A percentile compares a stretch with the other conserved stretches of the same genome.
Conservation (phyloP, 768 basidiomycete species). For the Saitozyma sp. region DNA sequence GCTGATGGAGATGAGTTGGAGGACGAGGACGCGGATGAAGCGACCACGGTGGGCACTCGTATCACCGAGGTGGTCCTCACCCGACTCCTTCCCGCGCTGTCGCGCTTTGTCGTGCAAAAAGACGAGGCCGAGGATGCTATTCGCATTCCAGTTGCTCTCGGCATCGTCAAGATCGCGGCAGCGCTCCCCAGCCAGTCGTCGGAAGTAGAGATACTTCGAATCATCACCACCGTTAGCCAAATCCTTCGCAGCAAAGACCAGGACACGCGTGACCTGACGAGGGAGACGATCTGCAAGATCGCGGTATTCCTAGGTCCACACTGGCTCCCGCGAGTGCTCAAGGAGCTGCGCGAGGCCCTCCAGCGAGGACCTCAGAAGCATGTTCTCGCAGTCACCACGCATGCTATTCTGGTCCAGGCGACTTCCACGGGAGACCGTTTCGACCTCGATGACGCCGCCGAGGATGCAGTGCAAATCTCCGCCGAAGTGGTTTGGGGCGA, state of each 20-base stretch:
- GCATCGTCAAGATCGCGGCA: slow-evolving; percentile 78
- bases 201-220: slow-evolving; percentile 68
- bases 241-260: slow-evolving; percentile 89
- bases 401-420: slow-evolving; percentile 77
- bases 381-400: slow-evolving; percentile 78
- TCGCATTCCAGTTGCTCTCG: slow-evolving; percentile 83
- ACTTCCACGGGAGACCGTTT: slow-evolving; percentile 63
- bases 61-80: slow-evolving; percentile 75
- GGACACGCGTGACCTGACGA: slow-evolving; percentile 81
- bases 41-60: slow-evolving; percentile 2
- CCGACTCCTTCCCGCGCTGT: slow-evolving; percentile 74
- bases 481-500: slow-evolving; percentile 92
- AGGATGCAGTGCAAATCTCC: slow-evolving; percentile 75
- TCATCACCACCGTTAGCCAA: slow-evolving; percentile 83
- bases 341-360: slow-evolving; percentile 80
- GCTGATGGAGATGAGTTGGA: slow-evolving; percentile 25
- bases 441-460: slow-evolving; percentile 72
- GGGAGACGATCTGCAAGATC: slow-evolving; percentile 80
- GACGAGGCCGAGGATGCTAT: slow-evolving; percentile 80
- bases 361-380: slow-evolving; percentile 91
- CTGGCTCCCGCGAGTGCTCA: slow-evolving; percentile 71
- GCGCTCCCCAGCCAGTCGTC: slow-evolving; percentile 69
- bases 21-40: slow-evolving; percentile 20
- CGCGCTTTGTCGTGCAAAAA: slow-evolving; percentile 77
- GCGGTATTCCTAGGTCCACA: slow-evolving; percentile 68